These are phyloP conservation scores for Microglena sp. DNA, from an alignment of 139 green algal genomes.

Conservation along the genomic window DNA sequence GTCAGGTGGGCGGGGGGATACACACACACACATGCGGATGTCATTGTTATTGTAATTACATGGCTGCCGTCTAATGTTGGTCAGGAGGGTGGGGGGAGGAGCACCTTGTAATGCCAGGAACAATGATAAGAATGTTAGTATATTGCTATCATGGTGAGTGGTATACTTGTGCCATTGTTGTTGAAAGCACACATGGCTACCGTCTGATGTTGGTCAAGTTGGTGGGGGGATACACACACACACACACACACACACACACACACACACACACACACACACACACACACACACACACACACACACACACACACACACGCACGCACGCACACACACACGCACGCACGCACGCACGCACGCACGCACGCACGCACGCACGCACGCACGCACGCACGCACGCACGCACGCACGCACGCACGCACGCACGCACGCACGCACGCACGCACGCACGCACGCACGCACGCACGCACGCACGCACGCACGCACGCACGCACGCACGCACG, in stretches of 20 bases:
- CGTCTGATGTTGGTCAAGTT: conserved; percentile 40
- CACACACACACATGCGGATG: no score
- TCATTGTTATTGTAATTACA: conserved; percentile 30
- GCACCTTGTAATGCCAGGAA: no score
- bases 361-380: conserved; percentile 18
- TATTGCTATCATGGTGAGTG: no score
- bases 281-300: neutral
- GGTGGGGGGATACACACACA: neutral
- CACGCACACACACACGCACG: conserved; percentile 14
- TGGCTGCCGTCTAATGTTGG: no score
- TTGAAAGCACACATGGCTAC: conserved; percentile 31
- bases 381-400: conserved; percentile 17
- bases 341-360: conserved; percentile 15
- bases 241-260: neutral
- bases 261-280: neutral
- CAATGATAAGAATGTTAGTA: no score
- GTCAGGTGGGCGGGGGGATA: conserved; percentile 21
- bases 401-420: conserved; percentile 16
- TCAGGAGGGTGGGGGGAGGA: conserved; percentile 46
- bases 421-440: conserved; percentile 15
- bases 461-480: conserved; percentile 20
- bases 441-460: conserved; percentile 21
- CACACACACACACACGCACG: conserved; percentile 9
- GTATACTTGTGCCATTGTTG: neutral
- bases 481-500: no score